Percentiles rank a stretch among this genome's conserved stretches.
phyloP scores from a whole-genome alignment of 2,329 filamentous ascomycete genomes.

The Zymoseptoria pseudotritici region DNA sequence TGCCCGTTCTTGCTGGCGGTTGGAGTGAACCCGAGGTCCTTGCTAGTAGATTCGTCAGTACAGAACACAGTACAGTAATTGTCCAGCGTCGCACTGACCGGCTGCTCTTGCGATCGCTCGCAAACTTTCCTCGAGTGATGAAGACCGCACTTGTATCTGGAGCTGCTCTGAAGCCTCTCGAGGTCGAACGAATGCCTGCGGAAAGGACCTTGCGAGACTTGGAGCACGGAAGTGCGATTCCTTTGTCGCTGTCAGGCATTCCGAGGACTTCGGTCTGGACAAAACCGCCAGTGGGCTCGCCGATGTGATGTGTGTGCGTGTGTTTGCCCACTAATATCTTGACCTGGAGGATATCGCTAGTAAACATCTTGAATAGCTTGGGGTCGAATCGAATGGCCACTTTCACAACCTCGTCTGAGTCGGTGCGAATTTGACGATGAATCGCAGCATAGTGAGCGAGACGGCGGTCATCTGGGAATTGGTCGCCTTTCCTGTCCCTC shows the following conservation, averaged over 20 bases:
- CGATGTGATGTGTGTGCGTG: neutral
- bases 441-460: neutral
- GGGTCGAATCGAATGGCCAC: neutral
- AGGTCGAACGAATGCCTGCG: neutral
- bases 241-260: neutral
- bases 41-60: neutral
- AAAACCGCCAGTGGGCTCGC: neutral
- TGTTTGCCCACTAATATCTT: neutral
- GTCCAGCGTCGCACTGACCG: neutral
- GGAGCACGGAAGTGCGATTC: neutral
- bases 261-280: neutral
- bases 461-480: neutral
- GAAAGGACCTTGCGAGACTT: neutral
- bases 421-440: neutral
- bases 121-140: neutral
- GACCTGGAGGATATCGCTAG: neutral
- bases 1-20: neutral
- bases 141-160: neutral
- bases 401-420: neutral
- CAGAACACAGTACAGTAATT: neutral
- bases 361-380: neutral
- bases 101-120: neutral
- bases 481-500: neutral
- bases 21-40: neutral
- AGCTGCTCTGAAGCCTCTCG: neutral